Base-by-base conservation (phyloP, 1,284 basidiomycete species). In the Cutaneotrichosporon daszewskae region DNA sequence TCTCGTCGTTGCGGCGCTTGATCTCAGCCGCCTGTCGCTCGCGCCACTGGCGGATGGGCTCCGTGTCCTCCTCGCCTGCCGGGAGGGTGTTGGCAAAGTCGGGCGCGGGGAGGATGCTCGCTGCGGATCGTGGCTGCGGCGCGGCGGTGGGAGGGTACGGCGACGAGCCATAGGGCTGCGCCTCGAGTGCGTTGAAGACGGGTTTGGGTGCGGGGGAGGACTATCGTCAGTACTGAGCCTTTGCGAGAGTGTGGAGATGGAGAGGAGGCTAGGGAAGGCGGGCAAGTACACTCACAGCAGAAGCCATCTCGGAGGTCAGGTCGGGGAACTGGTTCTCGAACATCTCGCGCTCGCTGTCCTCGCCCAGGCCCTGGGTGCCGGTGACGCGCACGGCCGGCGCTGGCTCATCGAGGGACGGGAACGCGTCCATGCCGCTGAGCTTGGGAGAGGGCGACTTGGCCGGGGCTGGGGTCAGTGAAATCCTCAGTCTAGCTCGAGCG, bases 281-380 rank as follows among this genome's bases (percentile, higher is more conserved):
- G n/a, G n/a, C n/a, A n/a, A 31, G 7, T 11, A n/a, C 14, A 45
- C 37, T 43, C 31, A 50, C 47, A 22, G 47, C 36, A 12, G 19
- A 27, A 18, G 22, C 16, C 23, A 62, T 44, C 51, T 71, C 68
- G 19, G 63, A 74, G 40, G 83, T 80, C 46, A 97, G 78, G 57
- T 89, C 89, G 0, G 92, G 92, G 72, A 94, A 97, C 54, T 87
- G 82, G 64, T 76, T 84, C 73, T 94, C 84, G 58, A 97, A 97
- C 70, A 87, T 81, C 57, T 87, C 86, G 51, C 90, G 79, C 56
- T 92, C 90, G 52, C 87, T 84, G 45, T 73, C 68, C 2, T 69
- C 60, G 7, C 64, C 64, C 13, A 61, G 59, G 12, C 68, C 69
- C n/a, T 43, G 54, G 23, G 58, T 54, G 22, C 87, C 87, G 0